Base-by-base conservation (phyloP, 495 filamentous ascomycete species). In the Aspergillus conjunctus region DNA sequence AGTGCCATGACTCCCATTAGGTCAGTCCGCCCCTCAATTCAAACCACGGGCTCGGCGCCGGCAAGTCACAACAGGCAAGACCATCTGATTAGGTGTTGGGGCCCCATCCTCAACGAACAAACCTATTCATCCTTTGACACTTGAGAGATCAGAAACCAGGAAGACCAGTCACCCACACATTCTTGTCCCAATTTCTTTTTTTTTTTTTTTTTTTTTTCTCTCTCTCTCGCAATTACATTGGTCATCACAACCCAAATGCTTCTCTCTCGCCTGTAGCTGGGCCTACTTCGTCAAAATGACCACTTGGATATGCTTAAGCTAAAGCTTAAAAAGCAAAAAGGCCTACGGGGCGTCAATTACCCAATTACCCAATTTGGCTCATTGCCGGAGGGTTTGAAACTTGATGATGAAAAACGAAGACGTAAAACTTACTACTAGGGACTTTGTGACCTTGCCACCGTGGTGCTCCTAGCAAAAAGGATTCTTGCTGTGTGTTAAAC, bases 1-100 rank as follows among this genome's bases (percentile, higher is more conserved):
- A 17, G 45, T 51, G 45, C 56, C 48, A 32, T 58, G 46, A 51
- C 56, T n/a, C 32, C 1, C 32, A 41, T 58, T 51, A 11, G 45
- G 46, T 26, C 56, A 51, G 30, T 34, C 22, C 45, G 22, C 34
- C 56, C 56, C 18, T 58, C 30, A n/a, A 57, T 14, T 4, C n/a
- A n/a, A 14, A 49, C 44, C 7, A 18, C 43, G 43, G 0, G 18
- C 14, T 46, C 14, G 4, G 9, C 18, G 18, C 12, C 15, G 18
- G 43, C 43, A 20, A 46, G 9, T 17, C 15, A 21, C 44, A 7
- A 17, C 4, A 22, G 44, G 17, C 44, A 5, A 22, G 44, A 21
- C n/a, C 44, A 21, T 21, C 44, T 10, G 18, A 39, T 54, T 10
- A 34, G 31, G 30, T 39, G 51, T 46, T 46, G 43, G 43, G n/a